These are phyloP conservation scores for Terana coerulea DNA, from an alignment of 768 basidiomycete species.

Conservation along the genomic window DNA sequence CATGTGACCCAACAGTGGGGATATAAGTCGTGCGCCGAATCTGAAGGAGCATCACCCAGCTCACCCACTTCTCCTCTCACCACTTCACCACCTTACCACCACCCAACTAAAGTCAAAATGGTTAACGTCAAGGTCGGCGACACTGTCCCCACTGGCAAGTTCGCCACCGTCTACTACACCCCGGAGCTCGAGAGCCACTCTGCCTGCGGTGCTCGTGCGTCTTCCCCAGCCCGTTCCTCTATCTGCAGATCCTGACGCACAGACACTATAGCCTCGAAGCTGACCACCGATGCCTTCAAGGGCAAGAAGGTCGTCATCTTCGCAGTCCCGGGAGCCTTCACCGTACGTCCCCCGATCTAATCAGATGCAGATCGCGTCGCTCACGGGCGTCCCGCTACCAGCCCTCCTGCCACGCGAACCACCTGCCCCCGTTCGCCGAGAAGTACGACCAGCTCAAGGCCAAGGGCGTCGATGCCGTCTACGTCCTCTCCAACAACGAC, in stretches of 20 bases:
- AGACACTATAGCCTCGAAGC: conserved; percentile 41
- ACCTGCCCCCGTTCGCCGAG: conserved; percentile 56
- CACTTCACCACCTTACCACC: not conserved
- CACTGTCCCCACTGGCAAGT: conserved; percentile 41
- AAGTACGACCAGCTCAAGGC: conserved; percentile 67
- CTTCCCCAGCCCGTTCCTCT: conserved; percentile 8
- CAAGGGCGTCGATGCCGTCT: conserved; percentile 71
- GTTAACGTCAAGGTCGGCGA: conserved; percentile 48
- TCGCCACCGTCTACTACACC: conserved; percentile 55
- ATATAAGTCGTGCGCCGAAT: not conserved
- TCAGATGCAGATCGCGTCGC: too few species aligned
- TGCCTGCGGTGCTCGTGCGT: conserved; percentile 65
- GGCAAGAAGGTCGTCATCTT: conserved; percentile 80
- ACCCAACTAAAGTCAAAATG: conserved; percentile 11
- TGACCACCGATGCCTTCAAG: conserved; percentile 65
- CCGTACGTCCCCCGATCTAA: conserved; percentile 40
- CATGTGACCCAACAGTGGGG: not conserved
- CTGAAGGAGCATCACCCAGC: not conserved
- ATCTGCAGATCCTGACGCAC: conserved; percentile 4
- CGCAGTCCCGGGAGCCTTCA: conserved; percentile 79
- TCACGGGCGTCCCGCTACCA: conserved; percentile 5
- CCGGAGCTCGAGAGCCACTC: conserved; percentile 60
- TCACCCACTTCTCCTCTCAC: too few species aligned
- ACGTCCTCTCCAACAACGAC: conserved; percentile 77
- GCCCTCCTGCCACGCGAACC: conserved; percentile 37